Evolutionary conservation across 139 green algal genomes (phyloP).

Genomic region (Tetraselmis striata): DNA sequence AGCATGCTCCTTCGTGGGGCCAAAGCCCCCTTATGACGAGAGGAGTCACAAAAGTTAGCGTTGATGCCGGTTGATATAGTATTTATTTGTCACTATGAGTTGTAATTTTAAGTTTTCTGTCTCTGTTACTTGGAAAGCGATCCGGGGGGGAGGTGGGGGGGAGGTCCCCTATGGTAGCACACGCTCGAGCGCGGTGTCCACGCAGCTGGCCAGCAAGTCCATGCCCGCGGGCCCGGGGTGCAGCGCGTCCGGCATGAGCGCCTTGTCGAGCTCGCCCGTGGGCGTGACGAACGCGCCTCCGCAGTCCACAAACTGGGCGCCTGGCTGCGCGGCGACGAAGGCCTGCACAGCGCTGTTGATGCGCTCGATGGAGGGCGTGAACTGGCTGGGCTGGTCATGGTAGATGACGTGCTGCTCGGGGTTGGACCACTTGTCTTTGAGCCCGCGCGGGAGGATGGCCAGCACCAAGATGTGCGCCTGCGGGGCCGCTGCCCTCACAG

Average conservation of each 20-base stretch:
- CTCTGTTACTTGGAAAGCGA: too few relatives aligned
- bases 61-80: too few relatives aligned
- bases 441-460: constrained; percentile 19
- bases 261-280: constrained; percentile 1
- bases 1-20: too few relatives aligned
- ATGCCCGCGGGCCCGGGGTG: constrained; percentile 27
- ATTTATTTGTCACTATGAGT: too few relatives aligned
- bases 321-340: constrained; percentile 4
- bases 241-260: constrained; percentile 27
- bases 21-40: too few relatives aligned
- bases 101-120: too few relatives aligned
- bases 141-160: too few relatives aligned
- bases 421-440: neutral
- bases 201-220: constrained; percentile 24
- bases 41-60: too few relatives aligned
- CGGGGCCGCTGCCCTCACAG: neutral
- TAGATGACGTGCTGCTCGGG: neutral
- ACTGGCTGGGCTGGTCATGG: constrained; percentile 13
- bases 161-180: too few relatives aligned
- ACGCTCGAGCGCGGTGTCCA: too few relatives aligned
- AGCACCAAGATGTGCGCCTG: constrained; percentile 10
- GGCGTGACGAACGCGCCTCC: neutral
- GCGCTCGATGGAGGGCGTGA: constrained; percentile 4
- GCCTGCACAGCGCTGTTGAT: constrained; percentile 12
- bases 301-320: constrained; percentile 28